phyloP scores from a whole-genome alignment of 345 rosid genomes.

The Aurinia saxatilis region DNA sequence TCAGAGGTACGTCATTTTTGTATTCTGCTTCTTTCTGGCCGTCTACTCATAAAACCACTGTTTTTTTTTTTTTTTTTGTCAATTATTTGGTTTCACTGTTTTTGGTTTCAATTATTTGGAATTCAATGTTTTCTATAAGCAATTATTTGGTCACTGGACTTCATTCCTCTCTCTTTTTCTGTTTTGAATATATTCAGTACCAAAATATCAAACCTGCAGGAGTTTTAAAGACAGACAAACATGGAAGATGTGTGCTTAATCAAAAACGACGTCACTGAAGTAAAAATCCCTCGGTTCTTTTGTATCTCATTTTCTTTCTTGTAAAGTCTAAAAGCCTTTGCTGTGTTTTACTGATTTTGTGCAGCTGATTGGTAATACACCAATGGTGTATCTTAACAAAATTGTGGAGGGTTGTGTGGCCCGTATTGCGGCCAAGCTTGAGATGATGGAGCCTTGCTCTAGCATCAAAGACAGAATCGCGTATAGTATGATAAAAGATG shows the following conservation, averaged over 20 bases:
- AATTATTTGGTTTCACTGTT: too few relatives aligned
- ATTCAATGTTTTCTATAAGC: too few relatives aligned
- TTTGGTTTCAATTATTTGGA: too few relatives aligned
- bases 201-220: too few relatives aligned
- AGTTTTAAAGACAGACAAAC: neutral
- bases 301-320: neutral
- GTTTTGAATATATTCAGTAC: too few relatives aligned
- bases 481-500: constrained; percentile 60
- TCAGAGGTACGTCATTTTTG: neutral
- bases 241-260: constrained; percentile 26
- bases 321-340: neutral
- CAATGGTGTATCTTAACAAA: constrained; percentile 57
- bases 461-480: constrained; percentile 60
- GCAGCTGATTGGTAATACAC: constrained; percentile 60
- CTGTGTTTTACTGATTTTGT: neutral
- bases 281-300: neutral
- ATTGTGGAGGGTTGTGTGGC: constrained; percentile 57
- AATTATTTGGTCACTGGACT: too few relatives aligned
- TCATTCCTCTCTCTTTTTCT: too few relatives aligned
- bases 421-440: constrained; percentile 62
- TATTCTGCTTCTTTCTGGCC: neutral
- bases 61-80: too few relatives aligned
- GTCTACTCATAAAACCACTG: too few relatives aligned
- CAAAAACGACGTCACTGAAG: constrained; percentile 30
- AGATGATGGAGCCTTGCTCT: constrained; percentile 45